Percentiles rank a stretch among this genome's conserved stretches.
These are phyloP conservation scores for Bryoerythrophyllum caledonicum DNA, from an alignment of 225 moss, liverwort and hornwort species.

Conservation along the genomic window DNA sequence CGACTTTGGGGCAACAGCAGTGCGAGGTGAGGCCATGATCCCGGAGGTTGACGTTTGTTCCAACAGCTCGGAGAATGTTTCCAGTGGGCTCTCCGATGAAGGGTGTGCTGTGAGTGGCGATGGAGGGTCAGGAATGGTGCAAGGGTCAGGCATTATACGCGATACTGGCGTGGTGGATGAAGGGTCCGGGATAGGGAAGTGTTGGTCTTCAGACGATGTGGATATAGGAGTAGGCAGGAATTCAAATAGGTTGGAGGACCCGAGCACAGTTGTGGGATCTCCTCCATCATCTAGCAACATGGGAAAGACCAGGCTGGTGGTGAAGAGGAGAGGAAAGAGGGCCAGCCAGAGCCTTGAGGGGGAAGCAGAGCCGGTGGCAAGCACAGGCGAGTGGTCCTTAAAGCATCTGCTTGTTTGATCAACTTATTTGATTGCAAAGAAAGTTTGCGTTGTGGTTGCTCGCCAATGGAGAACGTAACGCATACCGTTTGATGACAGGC, in stretches of 20 bases:
- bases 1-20: constrained; percentile 40
- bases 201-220: constrained; percentile 82
- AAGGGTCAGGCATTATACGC: constrained; percentile 46
- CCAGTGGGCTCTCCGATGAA: constrained; percentile 69
- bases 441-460: background rate
- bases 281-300: constrained; percentile 66
- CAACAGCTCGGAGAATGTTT: constrained; percentile 79
- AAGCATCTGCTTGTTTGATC: background rate
- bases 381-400: constrained; percentile 43
- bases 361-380: constrained; percentile 39
- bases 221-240: constrained; percentile 66
- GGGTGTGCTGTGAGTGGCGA: constrained; percentile 48
- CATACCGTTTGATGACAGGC: constrained; percentile 32
- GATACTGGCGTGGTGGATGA: constrained; percentile 67
- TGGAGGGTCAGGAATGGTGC: constrained; percentile 42
- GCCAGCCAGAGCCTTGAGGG: constrained; percentile 38
- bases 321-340: constrained; percentile 51
- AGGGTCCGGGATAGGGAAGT: constrained; percentile 88
- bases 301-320: constrained; percentile 40
- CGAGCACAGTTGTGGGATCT: constrained; percentile 53
- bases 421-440: background rate
- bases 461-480: background rate
- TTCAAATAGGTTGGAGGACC: constrained; percentile 51
- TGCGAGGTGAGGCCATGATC: constrained; percentile 39
- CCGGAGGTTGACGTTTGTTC: constrained; percentile 71